phyloP scores from a whole-genome alignment of 106 monocot species.

The Platanthera zijinensis region DNA sequence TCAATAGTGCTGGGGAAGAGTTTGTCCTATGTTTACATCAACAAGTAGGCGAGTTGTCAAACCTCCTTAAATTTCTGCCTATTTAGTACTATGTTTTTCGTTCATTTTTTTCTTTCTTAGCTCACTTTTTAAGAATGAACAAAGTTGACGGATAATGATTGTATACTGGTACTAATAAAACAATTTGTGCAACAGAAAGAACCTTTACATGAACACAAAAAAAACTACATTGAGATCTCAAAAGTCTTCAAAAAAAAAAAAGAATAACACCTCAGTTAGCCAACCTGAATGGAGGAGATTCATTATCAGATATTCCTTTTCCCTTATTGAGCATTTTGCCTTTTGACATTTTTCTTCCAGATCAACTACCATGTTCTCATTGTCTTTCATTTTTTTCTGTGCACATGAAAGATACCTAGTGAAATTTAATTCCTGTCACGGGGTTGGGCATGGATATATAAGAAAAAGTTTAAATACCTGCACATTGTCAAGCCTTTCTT shows the following conservation, averaged over 20 bases:
- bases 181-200: not conserved
- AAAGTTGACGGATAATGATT: too few relatives aligned
- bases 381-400: conserved; percentile 69
- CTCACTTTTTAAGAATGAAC: too few relatives aligned
- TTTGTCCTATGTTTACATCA: too few relatives aligned
- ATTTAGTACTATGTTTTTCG: too few relatives aligned
- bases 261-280: not conserved
- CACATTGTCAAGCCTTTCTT: conserved; percentile 75
- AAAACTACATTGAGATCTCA: not conserved
- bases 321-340: conserved; percentile 72
- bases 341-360: conserved; percentile 87
- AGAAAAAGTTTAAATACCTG: conserved; percentile 31
- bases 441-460: not conserved
- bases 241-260: not conserved
- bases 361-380: conserved; percentile 52
- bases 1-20: too few relatives aligned
- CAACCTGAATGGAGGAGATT: conserved; percentile 91
- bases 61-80: too few relatives aligned
- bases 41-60: too few relatives aligned
- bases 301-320: conserved; percentile 83
- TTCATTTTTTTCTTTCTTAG: too few relatives aligned
- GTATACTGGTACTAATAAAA: not conserved
- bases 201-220: not conserved
- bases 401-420: conserved; percentile 3
- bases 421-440: not conserved